These are phyloP conservation scores for Ramularia collo-cygni DNA, from an alignment of 2,329 filamentous ascomycete species.

Conservation along the genomic window DNA sequence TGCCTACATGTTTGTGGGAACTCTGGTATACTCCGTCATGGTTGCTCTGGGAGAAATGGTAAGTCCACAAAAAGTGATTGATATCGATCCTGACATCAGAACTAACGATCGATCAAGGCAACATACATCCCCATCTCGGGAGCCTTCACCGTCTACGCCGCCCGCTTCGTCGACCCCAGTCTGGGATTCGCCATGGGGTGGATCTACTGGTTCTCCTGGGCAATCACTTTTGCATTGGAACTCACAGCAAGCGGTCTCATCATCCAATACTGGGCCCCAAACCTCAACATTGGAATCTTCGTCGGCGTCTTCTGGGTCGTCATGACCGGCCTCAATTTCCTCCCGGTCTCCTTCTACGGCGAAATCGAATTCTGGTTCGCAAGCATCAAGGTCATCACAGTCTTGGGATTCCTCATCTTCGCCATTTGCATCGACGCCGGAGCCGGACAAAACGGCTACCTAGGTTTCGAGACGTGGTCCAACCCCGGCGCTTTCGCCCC, in stretches of 20 bases:
- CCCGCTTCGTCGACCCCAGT: slow-evolving; percentile 39
- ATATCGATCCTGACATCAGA: too few relatives aligned
- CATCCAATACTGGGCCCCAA: slow-evolving; percentile 35
- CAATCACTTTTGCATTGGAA: slow-evolving; percentile 36
- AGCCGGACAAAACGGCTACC: slow-evolving; percentile 47
- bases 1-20: slow-evolving; percentile 39
- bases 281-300: slow-evolving; percentile 37
- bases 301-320: slow-evolving; percentile 30
- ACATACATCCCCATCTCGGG: slow-evolving; percentile 55
- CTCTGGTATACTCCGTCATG: slow-evolving; percentile 43
- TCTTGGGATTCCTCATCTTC: slow-evolving; percentile 41
- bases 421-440: slow-evolving; percentile 36
- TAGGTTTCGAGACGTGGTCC: slow-evolving; percentile 50
- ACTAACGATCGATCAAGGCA: too few relatives aligned
- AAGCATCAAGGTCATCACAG: slow-evolving; percentile 45
- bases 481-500: slow-evolving; percentile 34
- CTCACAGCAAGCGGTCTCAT: slow-evolving; percentile 34
- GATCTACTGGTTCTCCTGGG: slow-evolving; percentile 39
- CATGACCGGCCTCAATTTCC: slow-evolving; percentile 42
- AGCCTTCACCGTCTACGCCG: slow-evolving; percentile 45
- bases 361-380: slow-evolving; percentile 51
- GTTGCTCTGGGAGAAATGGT: slow-evolving; percentile 49
- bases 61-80: too few relatives aligned
- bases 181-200: slow-evolving; percentile 46
- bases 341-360: slow-evolving; percentile 47